Base-by-base conservation (phyloP, 805 yeast species). In the Metschnikowia matae region DNA sequence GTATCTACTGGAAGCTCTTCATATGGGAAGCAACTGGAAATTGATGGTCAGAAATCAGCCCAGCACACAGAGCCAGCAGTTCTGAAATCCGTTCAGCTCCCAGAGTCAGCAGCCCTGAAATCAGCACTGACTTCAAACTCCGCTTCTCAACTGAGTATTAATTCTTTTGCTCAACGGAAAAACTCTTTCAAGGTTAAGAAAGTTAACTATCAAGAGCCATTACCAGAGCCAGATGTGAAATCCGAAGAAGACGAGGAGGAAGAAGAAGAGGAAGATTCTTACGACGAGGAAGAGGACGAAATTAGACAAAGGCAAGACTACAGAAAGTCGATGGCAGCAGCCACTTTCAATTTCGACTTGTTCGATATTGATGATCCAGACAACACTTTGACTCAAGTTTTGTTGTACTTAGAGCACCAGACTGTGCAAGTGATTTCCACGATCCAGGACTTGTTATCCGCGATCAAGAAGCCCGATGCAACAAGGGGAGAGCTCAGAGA, bases 361-460 rank as follows among this genome's bases (percentile, higher is more conserved):
- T 89, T 87, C 67, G 89, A 88, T 67, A 84, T 87, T 48, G 85
- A 84, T 50, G 87, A 89, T 60, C 96, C 96, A 1, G 97, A 91
- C 62, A 88, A 89, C 64, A 87, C 96, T 1, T 77, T 91, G 55
- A 82, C 89, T 6, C 95, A 89, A 61, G 81, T 92, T 52, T 79
- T 91, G 60, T 75, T 84, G 29, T 92, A 90, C 64, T 75, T 92
- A 60, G 98, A 92, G 65, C 96, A 89, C 67, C 96, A 91, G 69
- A 91, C 97, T 0, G 91, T 88, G 15, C 87, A 87, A 60, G 97
- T 92, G 2, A 91, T 92, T 44, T 81, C 90, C 13, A 88, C 96
- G 0, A 91, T 91, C 58, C 97, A 91, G 64, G 80, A 87, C 17
- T 75, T 92, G 54, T 75, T 92, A 52, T 80, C 83, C 3, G 82